Evolutionary conservation across 495 filamentous ascomycete species (phyloP).

Genomic region (Tuber calosporum): DNA sequence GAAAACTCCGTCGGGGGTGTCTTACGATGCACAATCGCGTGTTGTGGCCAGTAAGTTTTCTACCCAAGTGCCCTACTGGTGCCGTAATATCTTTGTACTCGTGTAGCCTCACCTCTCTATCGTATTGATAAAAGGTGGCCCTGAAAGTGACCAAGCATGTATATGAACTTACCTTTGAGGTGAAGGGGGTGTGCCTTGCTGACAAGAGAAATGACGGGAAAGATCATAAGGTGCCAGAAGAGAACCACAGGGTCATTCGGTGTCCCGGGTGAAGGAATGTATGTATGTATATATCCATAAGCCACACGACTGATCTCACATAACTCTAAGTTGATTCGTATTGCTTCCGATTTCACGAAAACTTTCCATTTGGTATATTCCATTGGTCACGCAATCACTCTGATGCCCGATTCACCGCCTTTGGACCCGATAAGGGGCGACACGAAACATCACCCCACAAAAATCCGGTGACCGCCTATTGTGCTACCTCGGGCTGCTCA

Average conservation of each 20-base stretch:
- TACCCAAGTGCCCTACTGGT: not conserved
- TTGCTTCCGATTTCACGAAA: not conserved
- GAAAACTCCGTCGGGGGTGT: not conserved
- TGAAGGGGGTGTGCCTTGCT: not conserved
- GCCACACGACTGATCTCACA: not conserved
- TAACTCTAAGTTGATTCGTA: not conserved
- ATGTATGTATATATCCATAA: not conserved
- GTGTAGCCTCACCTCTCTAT: not conserved
- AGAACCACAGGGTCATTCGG: not conserved
- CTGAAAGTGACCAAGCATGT: not conserved
- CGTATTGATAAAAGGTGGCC: not conserved
- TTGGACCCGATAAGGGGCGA: no score
- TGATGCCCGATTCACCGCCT: no score
- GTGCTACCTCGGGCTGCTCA: no score
- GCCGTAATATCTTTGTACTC: not conserved
- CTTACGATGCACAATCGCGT: not conserved
- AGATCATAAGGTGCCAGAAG: not conserved
- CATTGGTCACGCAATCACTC: not conserved
- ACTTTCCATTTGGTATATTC: not conserved
- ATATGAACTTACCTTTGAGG: not conserved
- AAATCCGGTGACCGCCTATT: no score
- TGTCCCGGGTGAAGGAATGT: not conserved
- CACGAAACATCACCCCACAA: no score
- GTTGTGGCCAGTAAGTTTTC: not conserved
- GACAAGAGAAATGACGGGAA: not conserved